Base-by-base conservation (phyloP, 306 rosid species). In the Malus orientalis region DNA sequence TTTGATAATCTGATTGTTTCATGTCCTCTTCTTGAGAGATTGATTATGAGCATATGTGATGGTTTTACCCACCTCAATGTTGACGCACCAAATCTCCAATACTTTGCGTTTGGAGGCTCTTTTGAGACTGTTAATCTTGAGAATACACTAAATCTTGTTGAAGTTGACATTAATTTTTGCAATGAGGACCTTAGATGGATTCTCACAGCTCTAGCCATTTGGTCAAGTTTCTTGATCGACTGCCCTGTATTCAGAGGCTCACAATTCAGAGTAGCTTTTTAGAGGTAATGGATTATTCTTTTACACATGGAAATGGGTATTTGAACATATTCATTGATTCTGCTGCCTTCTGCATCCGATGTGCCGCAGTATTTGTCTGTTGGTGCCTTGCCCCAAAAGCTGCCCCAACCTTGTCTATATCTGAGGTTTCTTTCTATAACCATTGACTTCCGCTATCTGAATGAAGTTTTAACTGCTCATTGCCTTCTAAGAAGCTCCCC, bases 401-500 rank as follows among this genome's bases (percentile, higher is more conserved):
- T 86, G 61, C 84, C 87, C 25, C 74, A 68, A 23, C 82, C 75
- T 36, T 82, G 84, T 75, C 4, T 36, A 51, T 79, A 80, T 82
- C 80, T 89, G 62, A 83, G 33, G 33, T 82, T 62, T 80, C 93
- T 89, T 64, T 83, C 88, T 27, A 9, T 85, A 44, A 69, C 69
- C 67, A 67, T 89, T 22, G 78, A 78, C 83, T 85, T 89, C 78
- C 42, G 68, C 33, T 85, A 87, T 70, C 4, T n/a, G 36, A 76
- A 77, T 36, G 91, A 85, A 80, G 71, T 87, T 78, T 75, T 79
- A 70, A 78, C 89, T 73, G 79, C 85, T 58, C 81, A 85, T 23
- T 85, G 88, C 88, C 73, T 89, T 18, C 36, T 89, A 57, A 83
- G 87, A 80, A 89, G 88, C 79, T 87, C 89, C 36, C 91, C 91